phyloP scores from a whole-genome alignment of 345 rosid species.

The Lumnitzera racemosa region DNA sequence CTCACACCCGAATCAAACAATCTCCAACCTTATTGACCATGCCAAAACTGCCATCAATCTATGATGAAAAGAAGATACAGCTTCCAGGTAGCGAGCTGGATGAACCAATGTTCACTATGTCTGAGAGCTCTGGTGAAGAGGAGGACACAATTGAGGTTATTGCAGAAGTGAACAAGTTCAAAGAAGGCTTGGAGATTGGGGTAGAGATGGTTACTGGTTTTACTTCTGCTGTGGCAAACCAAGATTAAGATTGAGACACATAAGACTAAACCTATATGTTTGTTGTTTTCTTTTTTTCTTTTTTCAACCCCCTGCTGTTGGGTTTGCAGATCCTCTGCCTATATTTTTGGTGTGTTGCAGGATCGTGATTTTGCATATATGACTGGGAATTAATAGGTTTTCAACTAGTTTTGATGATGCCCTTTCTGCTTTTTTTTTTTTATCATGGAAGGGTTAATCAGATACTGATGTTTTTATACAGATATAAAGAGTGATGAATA shows the following conservation, averaged over 20 bases:
- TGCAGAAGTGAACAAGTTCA: constrained; percentile 3
- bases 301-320: no score
- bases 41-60: background rate
- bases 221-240: constrained; percentile 40
- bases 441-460: no score
- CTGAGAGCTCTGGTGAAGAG: constrained; percentile 21
- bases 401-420: no score
- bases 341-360: no score
- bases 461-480: no score
- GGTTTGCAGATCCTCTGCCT: no score
- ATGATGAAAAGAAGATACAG: background rate
- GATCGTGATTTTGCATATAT: no score
- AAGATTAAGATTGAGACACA: background rate
- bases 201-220: constrained; percentile 45
- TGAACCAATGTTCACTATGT: constrained; percentile 17
- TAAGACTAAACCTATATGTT: background rate
- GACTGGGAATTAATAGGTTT: no score
- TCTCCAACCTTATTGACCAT: constrained; percentile 2
- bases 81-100: constrained; percentile 6
- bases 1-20: constrained; percentile 24
- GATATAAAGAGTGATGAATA: no score
- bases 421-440: no score
- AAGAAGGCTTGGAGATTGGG: constrained; percentile 29
- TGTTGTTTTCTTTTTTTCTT: background rate
- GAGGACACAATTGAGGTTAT: constrained; percentile 7